phyloP scores from a whole-genome alignment of 2,329 filamentous ascomycete genomes.

The Acephala macrosclerotiorum region DNA sequence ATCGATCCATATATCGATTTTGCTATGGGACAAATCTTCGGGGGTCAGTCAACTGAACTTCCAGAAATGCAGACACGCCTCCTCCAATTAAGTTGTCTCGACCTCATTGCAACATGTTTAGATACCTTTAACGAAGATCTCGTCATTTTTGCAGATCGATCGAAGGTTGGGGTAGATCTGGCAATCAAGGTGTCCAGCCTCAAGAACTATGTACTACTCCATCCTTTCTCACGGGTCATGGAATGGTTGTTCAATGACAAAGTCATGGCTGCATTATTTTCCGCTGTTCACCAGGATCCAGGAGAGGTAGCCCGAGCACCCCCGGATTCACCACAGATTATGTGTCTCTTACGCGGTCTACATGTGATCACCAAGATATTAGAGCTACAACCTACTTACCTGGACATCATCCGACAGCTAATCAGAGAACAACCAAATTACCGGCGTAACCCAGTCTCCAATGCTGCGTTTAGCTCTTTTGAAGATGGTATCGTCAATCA shows the following conservation, averaged over 20 bases:
- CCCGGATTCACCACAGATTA: constrained; percentile 81
- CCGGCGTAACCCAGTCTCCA: constrained; percentile 69
- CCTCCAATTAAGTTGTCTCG: constrained; percentile 80
- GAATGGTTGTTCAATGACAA: constrained; percentile 98
- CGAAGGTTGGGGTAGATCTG: constrained; percentile 76
- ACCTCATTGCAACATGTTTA: constrained; percentile 82
- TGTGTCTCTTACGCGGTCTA: constrained; percentile 80
- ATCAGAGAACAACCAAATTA: constrained; percentile 71
- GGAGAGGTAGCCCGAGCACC: constrained; percentile 74
- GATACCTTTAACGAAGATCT: constrained; percentile 93
- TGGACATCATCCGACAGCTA: constrained; percentile 84
- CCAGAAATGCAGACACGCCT: constrained; percentile 75
- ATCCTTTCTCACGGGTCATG: constrained; percentile 94
- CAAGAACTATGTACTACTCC: constrained; percentile 81
- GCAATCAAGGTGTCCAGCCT: constrained; percentile 79
- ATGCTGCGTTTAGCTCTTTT: constrained; percentile 83
- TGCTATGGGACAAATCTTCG: constrained; percentile 80
- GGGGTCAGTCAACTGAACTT: constrained; percentile 62
- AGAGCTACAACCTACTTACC: constrained; percentile 88
- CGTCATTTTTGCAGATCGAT: constrained; percentile 82
- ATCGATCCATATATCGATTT: constrained; percentile 96
- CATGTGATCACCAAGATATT: constrained; percentile 84
- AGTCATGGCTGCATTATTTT: constrained; percentile 81
- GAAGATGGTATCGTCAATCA: constrained; percentile 90
- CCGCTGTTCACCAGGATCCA: constrained; percentile 78